phyloP scores from a whole-genome alignment of 805 yeast species.

The Starmerella bombicola region DNA sequence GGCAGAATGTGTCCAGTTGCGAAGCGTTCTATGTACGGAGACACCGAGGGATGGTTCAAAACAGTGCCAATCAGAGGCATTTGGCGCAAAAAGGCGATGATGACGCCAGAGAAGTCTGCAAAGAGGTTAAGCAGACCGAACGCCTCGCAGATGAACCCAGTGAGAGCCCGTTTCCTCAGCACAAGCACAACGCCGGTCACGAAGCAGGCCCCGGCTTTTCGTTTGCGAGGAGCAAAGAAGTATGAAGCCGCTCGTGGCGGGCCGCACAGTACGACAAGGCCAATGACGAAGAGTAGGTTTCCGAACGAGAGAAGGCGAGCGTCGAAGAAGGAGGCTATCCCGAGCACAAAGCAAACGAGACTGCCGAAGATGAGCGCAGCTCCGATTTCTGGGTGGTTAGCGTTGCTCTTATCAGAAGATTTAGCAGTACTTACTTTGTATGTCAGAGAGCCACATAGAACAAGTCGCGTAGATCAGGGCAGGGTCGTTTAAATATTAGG shows the following conservation, averaged over 20 bases:
- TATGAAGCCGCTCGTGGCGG: slow-evolving; percentile 68
- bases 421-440: slow-evolving; percentile 29
- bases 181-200: slow-evolving; percentile 63
- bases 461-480: too few relatives aligned
- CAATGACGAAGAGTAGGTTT: slow-evolving; percentile 66
- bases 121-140: slow-evolving; percentile 83
- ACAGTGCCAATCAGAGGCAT: slow-evolving; percentile 80
- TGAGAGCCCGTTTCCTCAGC: slow-evolving; percentile 58
- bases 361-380: slow-evolving; percentile 77
- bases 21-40: slow-evolving; percentile 54
- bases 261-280: slow-evolving; percentile 76
- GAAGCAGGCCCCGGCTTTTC: slow-evolving; percentile 78
- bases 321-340: slow-evolving; percentile 77
- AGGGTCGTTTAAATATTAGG: too few relatives aligned
- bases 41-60: slow-evolving; percentile 65
- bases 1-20: slow-evolving; percentile 63
- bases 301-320: slow-evolving; percentile 83
- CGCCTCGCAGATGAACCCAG: slow-evolving; percentile 75
- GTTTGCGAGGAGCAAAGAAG: slow-evolving; percentile 75
- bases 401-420: too few relatives aligned
- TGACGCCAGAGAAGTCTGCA: slow-evolving; percentile 87
- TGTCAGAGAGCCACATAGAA: slow-evolving; percentile 31
- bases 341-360: slow-evolving; percentile 61
- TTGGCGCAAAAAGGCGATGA: slow-evolving; percentile 74
- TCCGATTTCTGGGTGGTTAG: slow-evolving; percentile 55